Evolutionary conservation across 78 protist species (phyloP).

Genomic region (Bodo saltans): DNA sequence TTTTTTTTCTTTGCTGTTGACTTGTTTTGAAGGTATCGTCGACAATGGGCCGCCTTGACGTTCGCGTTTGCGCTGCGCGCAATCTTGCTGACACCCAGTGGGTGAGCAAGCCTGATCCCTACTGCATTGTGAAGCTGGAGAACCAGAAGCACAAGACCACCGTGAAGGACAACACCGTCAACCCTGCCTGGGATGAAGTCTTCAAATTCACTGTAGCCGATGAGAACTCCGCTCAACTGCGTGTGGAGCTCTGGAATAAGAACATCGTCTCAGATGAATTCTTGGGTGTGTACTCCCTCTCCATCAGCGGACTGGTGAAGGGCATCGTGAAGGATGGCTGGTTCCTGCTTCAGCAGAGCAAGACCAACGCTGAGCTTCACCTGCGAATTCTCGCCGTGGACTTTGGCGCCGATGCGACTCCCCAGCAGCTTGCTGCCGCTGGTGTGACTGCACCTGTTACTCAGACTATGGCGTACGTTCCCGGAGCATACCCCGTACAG

Average conservation of each 20-base stretch:
- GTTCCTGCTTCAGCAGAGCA: neutral
- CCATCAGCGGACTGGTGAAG: neutral
- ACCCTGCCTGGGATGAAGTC: conserved; percentile 28
- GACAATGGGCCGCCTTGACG: conserved; percentile 24
- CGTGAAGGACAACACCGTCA: neutral
- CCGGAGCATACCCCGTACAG: too few relatives aligned
- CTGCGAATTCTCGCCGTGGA: neutral
- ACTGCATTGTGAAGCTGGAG: conserved; percentile 8
- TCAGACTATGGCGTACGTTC: too few relatives aligned
- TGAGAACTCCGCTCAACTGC: neutral
- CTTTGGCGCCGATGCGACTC: conserved; percentile 5
- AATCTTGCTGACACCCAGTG: conserved; percentile 10
- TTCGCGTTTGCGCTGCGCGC: neutral
- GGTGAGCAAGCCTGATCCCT: conserved; percentile 20
- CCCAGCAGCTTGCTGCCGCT: too few relatives aligned
- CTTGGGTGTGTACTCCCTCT: neutral
- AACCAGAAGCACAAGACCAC: conserved; percentile 22
- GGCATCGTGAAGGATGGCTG: conserved; percentile 20
- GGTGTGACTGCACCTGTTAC: too few relatives aligned
- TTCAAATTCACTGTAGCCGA: conserved; percentile 1
- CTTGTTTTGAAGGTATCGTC: too few relatives aligned
- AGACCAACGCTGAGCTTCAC: neutral
- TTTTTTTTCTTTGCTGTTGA: too few relatives aligned
- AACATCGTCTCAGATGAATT: neutral
- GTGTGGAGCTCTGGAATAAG: neutral